Evolutionary conservation across 441 rosid species (phyloP).

Genomic region (Manihot esculenta): DNA sequence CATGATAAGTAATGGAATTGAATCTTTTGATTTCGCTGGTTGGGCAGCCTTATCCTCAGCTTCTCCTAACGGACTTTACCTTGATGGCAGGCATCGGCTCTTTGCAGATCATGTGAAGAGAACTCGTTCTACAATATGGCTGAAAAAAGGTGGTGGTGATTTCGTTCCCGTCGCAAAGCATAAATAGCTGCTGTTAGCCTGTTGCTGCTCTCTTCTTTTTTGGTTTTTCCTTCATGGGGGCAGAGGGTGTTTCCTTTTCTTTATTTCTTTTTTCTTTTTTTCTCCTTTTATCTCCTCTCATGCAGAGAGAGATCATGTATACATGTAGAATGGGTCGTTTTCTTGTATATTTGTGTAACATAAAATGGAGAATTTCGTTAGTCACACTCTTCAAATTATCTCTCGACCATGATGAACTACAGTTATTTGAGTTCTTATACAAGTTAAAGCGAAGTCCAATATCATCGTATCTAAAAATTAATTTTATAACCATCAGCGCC

Average conservation of each 20-base stretch:
- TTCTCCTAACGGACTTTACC: background rate
- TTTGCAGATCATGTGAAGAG: conserved; percentile 66
- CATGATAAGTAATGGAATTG: background rate
- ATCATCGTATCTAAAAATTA: too few species aligned
- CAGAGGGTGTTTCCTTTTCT: too few species aligned
- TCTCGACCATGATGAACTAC: too few species aligned
- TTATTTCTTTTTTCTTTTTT: too few species aligned
- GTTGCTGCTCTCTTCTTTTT: too few species aligned
- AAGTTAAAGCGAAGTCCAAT: too few species aligned
- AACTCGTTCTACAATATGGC: conserved; percentile 66
- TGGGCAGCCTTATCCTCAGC: too few species aligned
- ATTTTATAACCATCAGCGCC: too few species aligned
- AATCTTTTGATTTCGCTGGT: background rate
- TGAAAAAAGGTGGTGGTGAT: conserved; percentile 36
- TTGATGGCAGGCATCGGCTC: conserved; percentile 63
- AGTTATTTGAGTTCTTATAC: too few species aligned
- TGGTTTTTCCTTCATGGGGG: background rate
- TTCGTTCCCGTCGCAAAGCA: conserved; percentile 35
- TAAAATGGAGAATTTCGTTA: background rate
- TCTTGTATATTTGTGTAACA: background rate
- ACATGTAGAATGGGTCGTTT: background rate
- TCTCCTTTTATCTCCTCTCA: too few species aligned
- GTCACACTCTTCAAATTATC: background rate
- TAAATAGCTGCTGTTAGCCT: too few species aligned
- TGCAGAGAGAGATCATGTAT: background rate